A percentile compares a stretch with the other conserved stretches of the same genome.
Conservation (phyloP, 495 filamentous ascomycete species). For the Podospora sp. region DNA sequence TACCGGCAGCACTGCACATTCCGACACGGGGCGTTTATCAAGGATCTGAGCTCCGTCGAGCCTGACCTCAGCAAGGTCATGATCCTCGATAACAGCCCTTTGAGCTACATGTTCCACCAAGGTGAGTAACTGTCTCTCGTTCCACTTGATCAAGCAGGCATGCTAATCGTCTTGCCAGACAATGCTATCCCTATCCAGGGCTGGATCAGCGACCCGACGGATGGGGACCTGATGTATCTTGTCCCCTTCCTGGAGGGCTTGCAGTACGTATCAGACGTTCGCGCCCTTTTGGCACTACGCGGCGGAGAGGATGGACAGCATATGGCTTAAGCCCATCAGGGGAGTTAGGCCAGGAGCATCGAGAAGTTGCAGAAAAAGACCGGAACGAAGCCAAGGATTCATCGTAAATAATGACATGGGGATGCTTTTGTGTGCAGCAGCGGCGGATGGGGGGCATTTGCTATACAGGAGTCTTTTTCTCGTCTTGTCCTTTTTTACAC, state of each 20-base stretch:
- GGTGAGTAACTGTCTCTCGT: slow-evolving; percentile 57
- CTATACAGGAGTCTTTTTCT: background rate
- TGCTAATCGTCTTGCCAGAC: slow-evolving; percentile 48
- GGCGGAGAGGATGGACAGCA: slow-evolving; percentile 74
- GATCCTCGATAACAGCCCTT: slow-evolving; percentile 97
- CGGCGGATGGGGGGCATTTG: slow-evolving; percentile 12
- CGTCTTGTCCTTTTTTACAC: slow-evolving; percentile 2
- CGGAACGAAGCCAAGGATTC: background rate
- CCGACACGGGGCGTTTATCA: slow-evolving; percentile 94
- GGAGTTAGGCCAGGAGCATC: background rate
- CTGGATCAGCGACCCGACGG: slow-evolving; percentile 89
- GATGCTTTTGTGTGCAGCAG: slow-evolving; percentile 7
- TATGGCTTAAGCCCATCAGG: slow-evolving; percentile 35
- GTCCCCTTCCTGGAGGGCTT: slow-evolving; percentile 92
- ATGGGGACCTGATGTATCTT: slow-evolving; percentile 86
- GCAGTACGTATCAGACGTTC: slow-evolving; percentile 94
- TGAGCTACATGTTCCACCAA: slow-evolving; percentile 99
- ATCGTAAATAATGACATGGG: slow-evolving; percentile 20
- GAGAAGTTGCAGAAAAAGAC: background rate
- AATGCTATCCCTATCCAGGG: slow-evolving; percentile 94
- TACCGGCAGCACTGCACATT: slow-evolving; percentile 97
- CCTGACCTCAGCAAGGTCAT: slow-evolving; percentile 95
- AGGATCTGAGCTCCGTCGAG: slow-evolving; percentile 94
- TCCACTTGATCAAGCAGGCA: background rate
- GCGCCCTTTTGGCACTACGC: slow-evolving; percentile 82